These are phyloP conservation scores for Myxozyma monticola DNA, from an alignment of 805 yeast species.

Conservation along the genomic window DNA sequence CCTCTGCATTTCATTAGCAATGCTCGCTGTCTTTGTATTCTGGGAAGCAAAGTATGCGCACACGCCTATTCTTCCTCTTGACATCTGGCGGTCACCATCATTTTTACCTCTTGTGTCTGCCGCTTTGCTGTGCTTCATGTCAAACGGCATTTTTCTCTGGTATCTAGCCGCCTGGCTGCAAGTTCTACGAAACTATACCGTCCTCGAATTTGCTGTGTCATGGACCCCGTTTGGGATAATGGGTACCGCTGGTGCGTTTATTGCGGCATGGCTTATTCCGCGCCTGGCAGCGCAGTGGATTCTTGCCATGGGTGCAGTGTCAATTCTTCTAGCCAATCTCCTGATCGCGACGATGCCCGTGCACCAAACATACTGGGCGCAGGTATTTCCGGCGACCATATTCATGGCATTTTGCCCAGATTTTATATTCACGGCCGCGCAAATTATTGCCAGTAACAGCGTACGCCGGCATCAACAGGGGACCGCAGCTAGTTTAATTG, in stretches of 20 bases:
- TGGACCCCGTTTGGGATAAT: conserved; percentile 50
- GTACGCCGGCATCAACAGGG: conserved; percentile 66
- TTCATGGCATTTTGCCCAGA: conserved; percentile 75
- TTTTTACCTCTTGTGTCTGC: no score
- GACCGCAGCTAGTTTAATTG: conserved; percentile 71
- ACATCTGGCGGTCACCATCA: no score
- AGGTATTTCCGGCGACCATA: conserved; percentile 57
- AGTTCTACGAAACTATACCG: no score
- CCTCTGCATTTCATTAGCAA: no score
- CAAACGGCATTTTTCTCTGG: no score
- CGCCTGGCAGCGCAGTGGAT: conserved; percentile 52
- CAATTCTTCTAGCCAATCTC: conserved; percentile 55
- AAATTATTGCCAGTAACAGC: conserved; percentile 35
- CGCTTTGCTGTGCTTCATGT: no score
- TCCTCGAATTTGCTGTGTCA: no score
- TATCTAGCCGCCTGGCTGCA: no score
- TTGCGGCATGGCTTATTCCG: conserved; percentile 50
- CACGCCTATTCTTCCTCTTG: no score
- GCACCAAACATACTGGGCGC: conserved; percentile 58
- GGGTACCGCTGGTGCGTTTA: conserved; percentile 59
- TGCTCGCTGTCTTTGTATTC: no score
- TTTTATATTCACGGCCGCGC: conserved; percentile 71
- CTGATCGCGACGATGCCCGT: conserved; percentile 59
- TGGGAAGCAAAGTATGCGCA: no score
- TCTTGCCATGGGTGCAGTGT: conserved; percentile 51